Conservation (phyloP, 176 grass and related monocot species). For the Cenchrus purpureus region DNA sequence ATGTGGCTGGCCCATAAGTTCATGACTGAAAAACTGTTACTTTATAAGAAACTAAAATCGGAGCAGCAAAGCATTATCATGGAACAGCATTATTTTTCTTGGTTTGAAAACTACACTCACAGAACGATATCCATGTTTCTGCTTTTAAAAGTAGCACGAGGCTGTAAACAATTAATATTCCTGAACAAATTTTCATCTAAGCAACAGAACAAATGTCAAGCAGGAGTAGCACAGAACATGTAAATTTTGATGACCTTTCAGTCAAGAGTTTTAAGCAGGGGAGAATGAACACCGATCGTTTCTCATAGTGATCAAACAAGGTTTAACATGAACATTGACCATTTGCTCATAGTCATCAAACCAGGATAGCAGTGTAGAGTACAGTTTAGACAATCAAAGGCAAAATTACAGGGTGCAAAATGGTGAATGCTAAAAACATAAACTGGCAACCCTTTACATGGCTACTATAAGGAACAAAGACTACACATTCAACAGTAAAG, state of each 20-base stretch:
- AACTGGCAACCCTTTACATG: not conserved
- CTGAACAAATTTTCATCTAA: not conserved
- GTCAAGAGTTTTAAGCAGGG: not conserved
- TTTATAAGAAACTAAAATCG: not conserved
- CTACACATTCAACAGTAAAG: not conserved
- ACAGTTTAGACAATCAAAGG: not conserved
- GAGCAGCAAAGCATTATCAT: not conserved
- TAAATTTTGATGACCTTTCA: not conserved
- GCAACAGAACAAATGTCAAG: constrained; percentile 15
- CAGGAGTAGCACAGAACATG: not conserved
- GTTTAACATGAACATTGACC: constrained; percentile 1
- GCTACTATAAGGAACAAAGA: not conserved
- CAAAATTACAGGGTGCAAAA: not conserved
- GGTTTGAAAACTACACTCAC: not conserved
- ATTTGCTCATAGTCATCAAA: constrained; percentile 16
- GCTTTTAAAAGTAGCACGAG: not conserved
- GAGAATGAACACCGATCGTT: not conserved
- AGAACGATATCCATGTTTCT: not conserved
- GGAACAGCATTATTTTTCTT: not conserved
- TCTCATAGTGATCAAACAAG: constrained; percentile 3
- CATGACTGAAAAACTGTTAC: not conserved
- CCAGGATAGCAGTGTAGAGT: not conserved
- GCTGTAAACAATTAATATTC: not conserved
- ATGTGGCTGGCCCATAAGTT: not conserved
- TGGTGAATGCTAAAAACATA: constrained; percentile 1